These are phyloP conservation scores for Xanthoparmelia taractica DNA, from an alignment of 495 filamentous ascomycete species.

Conservation along the genomic window DNA sequence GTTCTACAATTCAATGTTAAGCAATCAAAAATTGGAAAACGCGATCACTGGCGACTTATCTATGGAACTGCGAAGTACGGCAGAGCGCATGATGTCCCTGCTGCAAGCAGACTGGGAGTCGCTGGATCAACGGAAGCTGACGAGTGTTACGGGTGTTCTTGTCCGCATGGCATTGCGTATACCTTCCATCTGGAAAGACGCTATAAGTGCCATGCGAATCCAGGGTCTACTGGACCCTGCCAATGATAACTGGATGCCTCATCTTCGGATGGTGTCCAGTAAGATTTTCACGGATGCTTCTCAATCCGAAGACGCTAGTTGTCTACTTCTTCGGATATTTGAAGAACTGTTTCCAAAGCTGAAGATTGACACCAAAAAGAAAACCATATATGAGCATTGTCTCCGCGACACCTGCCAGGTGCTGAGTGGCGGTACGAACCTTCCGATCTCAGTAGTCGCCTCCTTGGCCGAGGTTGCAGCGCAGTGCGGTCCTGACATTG, in stretches of 20 bases:
- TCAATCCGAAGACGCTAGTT: constrained; percentile 4
- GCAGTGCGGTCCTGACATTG: constrained; percentile 8
- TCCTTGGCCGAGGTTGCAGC: constrained; percentile 12
- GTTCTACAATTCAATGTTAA: neutral
- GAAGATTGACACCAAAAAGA: neutral
- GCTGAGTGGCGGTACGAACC: neutral
- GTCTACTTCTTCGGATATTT: constrained; percentile 3
- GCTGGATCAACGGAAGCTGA: neutral
- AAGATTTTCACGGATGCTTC: constrained; percentile 4
- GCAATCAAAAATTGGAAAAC: neutral
- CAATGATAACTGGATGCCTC: constrained; percentile 15
- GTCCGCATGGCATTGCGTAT: constrained; percentile 8
- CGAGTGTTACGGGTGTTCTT: constrained; percentile 1
- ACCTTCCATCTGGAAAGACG: constrained; percentile 2
- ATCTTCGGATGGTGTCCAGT: constrained; percentile 11
- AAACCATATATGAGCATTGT: constrained; percentile 2
- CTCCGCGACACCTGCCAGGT: neutral
- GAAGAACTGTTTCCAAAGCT: constrained; percentile 3
- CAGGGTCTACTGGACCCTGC: constrained; percentile 9
- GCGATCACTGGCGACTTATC: neutral
- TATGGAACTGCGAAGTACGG: neutral
- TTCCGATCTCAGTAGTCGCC: constrained; percentile 7
- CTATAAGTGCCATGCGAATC: constrained; percentile 5
- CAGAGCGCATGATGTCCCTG: constrained; percentile 3
- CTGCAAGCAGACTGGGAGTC: neutral